phyloP scores from a whole-genome alignment of 1,139 yeast species.

The Pichia sp. region DNA sequence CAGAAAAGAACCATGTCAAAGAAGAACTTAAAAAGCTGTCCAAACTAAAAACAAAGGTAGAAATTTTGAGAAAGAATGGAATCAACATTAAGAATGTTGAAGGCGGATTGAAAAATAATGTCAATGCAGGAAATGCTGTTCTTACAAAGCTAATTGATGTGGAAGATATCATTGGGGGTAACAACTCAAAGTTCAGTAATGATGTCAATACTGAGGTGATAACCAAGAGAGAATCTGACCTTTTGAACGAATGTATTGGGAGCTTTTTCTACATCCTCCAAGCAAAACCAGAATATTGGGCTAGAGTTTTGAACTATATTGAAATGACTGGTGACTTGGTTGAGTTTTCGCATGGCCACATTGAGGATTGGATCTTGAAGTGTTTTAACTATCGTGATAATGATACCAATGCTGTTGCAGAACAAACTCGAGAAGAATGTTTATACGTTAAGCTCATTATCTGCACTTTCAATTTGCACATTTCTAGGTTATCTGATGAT shows the following conservation, averaged over 20 bases:
- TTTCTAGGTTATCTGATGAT: slow-evolving; percentile 17
- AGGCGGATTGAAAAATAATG: slow-evolving; percentile 11
- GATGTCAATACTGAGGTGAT: slow-evolving; percentile 12
- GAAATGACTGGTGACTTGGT: slow-evolving; percentile 24
- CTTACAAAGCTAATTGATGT: slow-evolving; percentile 37
- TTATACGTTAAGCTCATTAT: slow-evolving; percentile 58
- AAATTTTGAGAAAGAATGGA: slow-evolving; percentile 71
- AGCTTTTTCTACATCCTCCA: slow-evolving; percentile 78
- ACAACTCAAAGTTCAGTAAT: not conserved
- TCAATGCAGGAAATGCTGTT: slow-evolving; percentile 14
- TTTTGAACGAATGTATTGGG: slow-evolving; percentile 61
- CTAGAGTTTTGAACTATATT: slow-evolving; percentile 44
- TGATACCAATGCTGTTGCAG: slow-evolving; percentile 17
- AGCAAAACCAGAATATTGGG: slow-evolving; percentile 74
- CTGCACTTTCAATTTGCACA: slow-evolving; percentile 19
- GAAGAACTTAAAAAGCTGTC: slow-evolving; percentile 69
- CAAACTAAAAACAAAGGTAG: slow-evolving; percentile 77
- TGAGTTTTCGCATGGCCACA: slow-evolving; percentile 21
- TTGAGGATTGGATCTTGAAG: slow-evolving; percentile 45
- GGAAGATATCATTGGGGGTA: slow-evolving; percentile 37
- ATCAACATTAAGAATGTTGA: slow-evolving; percentile 69
- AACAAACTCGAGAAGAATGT: slow-evolving; percentile 66
- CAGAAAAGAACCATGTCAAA: slow-evolving; percentile 60
- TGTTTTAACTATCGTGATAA: slow-evolving; percentile 39
- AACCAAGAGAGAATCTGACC: slow-evolving; percentile 26